Conservation (phyloP, 192 early-diverging fungal species). For the Chytriomyces confervae region DNA sequence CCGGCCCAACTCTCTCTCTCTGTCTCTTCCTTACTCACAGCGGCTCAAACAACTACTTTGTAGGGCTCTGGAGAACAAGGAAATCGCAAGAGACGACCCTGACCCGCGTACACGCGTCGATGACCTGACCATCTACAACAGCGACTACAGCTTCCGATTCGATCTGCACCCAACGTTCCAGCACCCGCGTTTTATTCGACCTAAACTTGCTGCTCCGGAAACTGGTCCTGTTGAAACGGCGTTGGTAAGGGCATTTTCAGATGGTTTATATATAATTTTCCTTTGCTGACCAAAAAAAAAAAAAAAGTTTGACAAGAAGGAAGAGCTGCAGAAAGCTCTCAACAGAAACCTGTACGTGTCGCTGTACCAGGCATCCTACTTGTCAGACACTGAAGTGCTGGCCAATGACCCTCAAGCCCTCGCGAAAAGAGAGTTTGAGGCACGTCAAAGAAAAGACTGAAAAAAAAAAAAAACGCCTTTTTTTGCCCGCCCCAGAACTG, state of each 20-base stretch:
- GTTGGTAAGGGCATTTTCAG: background rate
- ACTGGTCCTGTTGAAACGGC: background rate
- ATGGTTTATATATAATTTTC: background rate
- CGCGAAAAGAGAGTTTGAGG: background rate
- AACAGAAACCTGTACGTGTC: background rate
- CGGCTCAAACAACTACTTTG: background rate
- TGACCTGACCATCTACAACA: background rate
- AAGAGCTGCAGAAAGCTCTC: background rate
- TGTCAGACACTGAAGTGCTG: background rate
- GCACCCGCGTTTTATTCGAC: background rate
- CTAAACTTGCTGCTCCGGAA: background rate
- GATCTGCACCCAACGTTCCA: background rate
- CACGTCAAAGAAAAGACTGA: background rate
- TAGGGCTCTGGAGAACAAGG: background rate
- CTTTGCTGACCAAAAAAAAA: background rate
- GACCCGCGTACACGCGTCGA: background rate
- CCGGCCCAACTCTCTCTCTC: background rate
- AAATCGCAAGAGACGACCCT: background rate
- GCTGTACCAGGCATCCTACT: background rate
- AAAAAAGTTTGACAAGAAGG: background rate
- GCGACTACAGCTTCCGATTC: conserved; percentile 1
- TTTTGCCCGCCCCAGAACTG: no score
- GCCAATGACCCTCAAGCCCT: background rate
- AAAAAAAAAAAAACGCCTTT: background rate
- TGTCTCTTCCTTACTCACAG: background rate